These are phyloP conservation scores for Medicago truncatula DNA, from an alignment of 306 rosid species.

Conservation along the genomic window DNA sequence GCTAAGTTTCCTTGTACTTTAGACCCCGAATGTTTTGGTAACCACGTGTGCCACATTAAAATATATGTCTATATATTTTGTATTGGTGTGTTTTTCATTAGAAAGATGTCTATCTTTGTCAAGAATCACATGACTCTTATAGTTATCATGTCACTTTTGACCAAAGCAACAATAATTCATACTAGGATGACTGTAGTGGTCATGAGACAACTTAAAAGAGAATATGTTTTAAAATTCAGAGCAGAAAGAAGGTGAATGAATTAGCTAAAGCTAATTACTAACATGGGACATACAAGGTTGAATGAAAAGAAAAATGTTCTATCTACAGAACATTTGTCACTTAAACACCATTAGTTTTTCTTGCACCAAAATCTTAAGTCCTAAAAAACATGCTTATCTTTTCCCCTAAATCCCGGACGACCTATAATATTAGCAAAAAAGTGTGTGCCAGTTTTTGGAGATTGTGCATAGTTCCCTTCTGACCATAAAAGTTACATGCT, in stretches of 20 bases:
- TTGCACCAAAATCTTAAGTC: constrained; percentile 71
- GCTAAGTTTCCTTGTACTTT: not conserved
- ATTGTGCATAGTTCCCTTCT: constrained; percentile 68
- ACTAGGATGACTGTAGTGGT: constrained; percentile 30
- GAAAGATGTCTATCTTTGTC: constrained; percentile 3
- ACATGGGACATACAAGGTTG: constrained; percentile 53
- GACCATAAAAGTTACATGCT: constrained; percentile 48
- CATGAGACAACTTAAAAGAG: constrained; percentile 20
- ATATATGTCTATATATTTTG: not conserved
- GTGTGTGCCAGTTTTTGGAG: constrained; percentile 68
- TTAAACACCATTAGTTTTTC: constrained; percentile 44
- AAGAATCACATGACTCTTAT: constrained; percentile 35
- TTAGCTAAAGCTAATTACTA: constrained; percentile 38
- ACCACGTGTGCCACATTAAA: constrained; percentile 6
- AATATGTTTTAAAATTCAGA: constrained; percentile 34
- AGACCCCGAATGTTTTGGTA: constrained; percentile 9
- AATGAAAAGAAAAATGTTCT: constrained; percentile 41
- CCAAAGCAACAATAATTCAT: constrained; percentile 40
- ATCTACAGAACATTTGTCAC: constrained; percentile 32
- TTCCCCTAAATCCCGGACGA: constrained; percentile 91
- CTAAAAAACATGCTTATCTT: constrained; percentile 71
- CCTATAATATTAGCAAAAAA: constrained; percentile 62
- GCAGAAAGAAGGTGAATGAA: constrained; percentile 50
- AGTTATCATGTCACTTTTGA: constrained; percentile 41
- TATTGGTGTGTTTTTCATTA: not conserved